Evolutionary conservation across 164 flowering plant genomes (phyloP).

Genomic region (Annona squamosa): DNA sequence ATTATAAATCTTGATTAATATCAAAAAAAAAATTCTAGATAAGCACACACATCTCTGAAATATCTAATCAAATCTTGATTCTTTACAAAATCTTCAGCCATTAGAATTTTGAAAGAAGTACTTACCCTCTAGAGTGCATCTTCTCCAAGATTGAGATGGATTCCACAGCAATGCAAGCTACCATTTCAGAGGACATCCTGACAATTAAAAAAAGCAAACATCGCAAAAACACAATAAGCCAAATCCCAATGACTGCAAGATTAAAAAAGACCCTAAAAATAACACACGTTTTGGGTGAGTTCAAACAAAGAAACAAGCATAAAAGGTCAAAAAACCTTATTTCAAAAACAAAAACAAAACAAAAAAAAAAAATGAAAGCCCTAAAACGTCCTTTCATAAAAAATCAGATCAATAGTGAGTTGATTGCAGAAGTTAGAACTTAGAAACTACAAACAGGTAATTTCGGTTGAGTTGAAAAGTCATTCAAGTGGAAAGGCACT

Average conservation of each 20-base stretch:
- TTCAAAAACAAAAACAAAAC: too few relatives aligned
- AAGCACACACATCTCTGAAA: not conserved
- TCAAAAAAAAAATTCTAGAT: too few relatives aligned
- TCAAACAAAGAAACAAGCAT: too few relatives aligned
- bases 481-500: constrained; percentile 22
- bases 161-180: constrained; percentile 85
- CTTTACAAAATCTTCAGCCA: not conserved
- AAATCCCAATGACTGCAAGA: not conserved
- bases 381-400: too few relatives aligned
- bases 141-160: constrained; percentile 81
- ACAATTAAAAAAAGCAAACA: constrained; percentile 9
- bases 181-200: constrained; percentile 88
- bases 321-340: too few relatives aligned
- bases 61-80: not conserved
- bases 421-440: too few relatives aligned
- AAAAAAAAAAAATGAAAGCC: too few relatives aligned
- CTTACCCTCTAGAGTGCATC: constrained; percentile 80
- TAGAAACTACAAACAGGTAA: too few relatives aligned
- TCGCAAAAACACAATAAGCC: not conserved
- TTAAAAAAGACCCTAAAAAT: too few relatives aligned
- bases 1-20: not conserved
- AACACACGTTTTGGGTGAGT: too few relatives aligned
- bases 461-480: not conserved
- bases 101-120: not conserved
- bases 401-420: too few relatives aligned